A percentile compares a stretch with the other conserved stretches of the same genome.
Evolutionary conservation across 2,329 filamentous ascomycete species (phyloP).

Genomic region (Fusarium sulawesiense): DNA sequence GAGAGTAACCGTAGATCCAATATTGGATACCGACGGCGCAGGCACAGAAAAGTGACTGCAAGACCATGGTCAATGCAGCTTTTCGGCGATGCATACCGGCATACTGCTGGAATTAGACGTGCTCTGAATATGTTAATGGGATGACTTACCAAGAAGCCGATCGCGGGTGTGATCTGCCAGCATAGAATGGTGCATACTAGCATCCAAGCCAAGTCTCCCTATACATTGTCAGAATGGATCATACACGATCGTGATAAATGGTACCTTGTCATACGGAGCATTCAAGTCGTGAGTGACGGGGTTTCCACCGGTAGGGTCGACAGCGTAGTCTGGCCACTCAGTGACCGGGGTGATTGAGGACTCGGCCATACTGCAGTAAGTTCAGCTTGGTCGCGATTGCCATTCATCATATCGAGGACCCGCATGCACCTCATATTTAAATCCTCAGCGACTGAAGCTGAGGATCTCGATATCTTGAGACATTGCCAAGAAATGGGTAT

Average conservation of each 20-base stretch:
- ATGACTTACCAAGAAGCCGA: conserved; percentile 48
- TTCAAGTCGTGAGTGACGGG: conserved; percentile 58
- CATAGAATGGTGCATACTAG: conserved; percentile 53
- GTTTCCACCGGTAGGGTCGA: conserved; percentile 55
- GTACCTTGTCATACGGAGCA: conserved; percentile 57
- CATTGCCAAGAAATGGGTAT: conserved; percentile 15
- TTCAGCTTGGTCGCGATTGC: not conserved
- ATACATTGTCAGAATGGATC: conserved; percentile 1
- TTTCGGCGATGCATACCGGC: conserved; percentile 54
- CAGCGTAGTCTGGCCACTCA: conserved; percentile 58
- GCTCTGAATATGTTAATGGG: rapidly evolving
- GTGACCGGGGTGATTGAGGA: conserved; percentile 41
- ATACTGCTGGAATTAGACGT: conserved; percentile 35
- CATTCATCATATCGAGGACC: rapidly evolving
- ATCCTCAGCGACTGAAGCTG: not conserved
- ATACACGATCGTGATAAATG: rapidly evolving
- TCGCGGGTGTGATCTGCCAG: conserved; percentile 55
- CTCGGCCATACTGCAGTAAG: conserved; percentile 10
- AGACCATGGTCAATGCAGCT: conserved; percentile 57
- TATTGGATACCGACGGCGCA: conserved; percentile 59
- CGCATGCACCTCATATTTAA: conserved; percentile 9
- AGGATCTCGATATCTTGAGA: not conserved
- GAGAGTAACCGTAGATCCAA: conserved; percentile 60
- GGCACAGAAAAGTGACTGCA: conserved; percentile 60
- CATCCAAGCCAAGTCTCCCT: conserved; percentile 59